Base-by-base conservation (phyloP, 164 flowering plant species). In the Litsea cubeba region DNA sequence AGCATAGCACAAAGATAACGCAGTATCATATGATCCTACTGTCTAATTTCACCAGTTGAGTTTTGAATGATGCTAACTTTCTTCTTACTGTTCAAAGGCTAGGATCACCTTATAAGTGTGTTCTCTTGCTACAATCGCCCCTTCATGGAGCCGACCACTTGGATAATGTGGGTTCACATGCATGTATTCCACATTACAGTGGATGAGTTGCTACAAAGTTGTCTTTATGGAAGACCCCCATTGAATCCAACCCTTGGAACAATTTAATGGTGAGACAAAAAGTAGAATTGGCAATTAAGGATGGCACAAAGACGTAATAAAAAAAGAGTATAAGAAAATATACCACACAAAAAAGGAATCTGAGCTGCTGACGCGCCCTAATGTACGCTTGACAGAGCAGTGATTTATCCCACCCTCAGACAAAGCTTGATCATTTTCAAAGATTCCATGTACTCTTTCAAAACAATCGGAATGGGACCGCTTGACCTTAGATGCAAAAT, bases 291-390 rank as follows among this genome's bases (percentile, higher is more conserved):
- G 20, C 60, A 54, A 54, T 54, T 54, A 54, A 54, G n/a, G n/a
- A 7, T 14, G 60, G n/a, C 60, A 54, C 60, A 54, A 2, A 54
- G n/a, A 54, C 3, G n/a, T 12, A 54, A 54, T 15, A 14, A 54
- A 54, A 54, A 54, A 54, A 8, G 65, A 60, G 66, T 58, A n/a
- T 25, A 1, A 67, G 20, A 14, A 58, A 67, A 54, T 68, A 69
- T 74, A 75, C 76, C 81, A 95, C 98, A 98, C 90, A 84, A 88
- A 85, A 69, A 88, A 76, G 68, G 94, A 87, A 23, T 90, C 92
- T 66, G 87, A 88, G 79, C 96, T 87, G 76, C 70, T 90, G 69
- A 86, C 71, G 51, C 84, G 80, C 83, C 83, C 94, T 54, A 87
- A 66, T 51, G 79, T 70, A 28, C 57, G 78, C 78, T 72, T 73